A percentile compares a stretch with the other conserved stretches of the same genome.
phyloP scores from a whole-genome alignment of 306 rosid genomes.

The Coriaria nepalensis region DNA sequence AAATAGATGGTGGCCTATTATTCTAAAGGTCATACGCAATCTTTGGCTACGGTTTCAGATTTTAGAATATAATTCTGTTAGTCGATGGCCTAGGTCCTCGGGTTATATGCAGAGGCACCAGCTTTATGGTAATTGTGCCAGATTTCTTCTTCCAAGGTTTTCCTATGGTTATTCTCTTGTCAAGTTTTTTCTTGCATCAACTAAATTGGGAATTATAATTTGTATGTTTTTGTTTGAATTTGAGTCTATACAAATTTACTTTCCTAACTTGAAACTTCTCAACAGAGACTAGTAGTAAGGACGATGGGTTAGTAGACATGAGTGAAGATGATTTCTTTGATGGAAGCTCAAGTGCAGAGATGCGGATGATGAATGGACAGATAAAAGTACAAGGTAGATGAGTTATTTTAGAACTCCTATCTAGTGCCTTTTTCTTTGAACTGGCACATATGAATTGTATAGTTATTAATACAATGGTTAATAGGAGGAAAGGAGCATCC shows the following conservation, averaged over 20 bases:
- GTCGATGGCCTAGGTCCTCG: too few relatives aligned
- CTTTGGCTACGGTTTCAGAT: too few relatives aligned
- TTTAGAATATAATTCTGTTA: too few relatives aligned
- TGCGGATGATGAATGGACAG: slow-evolving; percentile 99
- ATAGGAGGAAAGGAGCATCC: background rate
- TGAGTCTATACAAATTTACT: background rate
- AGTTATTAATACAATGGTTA: background rate
- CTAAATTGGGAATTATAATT: background rate
- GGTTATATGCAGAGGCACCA: too few relatives aligned
- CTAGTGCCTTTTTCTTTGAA: background rate
- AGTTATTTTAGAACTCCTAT: slow-evolving; percentile 3
- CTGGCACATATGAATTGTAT: slow-evolving; percentile 5
- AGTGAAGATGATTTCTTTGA: slow-evolving; percentile 91
- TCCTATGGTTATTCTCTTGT: too few relatives aligned
- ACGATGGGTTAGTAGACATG: slow-evolving; percentile 83
- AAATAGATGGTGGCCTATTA: too few relatives aligned
- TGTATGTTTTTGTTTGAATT: background rate
- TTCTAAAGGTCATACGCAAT: too few relatives aligned
- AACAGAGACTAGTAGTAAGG: slow-evolving; percentile 89
- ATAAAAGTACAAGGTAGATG: slow-evolving; percentile 70
- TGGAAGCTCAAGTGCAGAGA: slow-evolving; percentile 90
- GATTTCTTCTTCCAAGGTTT: too few relatives aligned
- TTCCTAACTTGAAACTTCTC: background rate
- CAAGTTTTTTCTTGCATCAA: too few relatives aligned
- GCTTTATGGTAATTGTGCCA: too few relatives aligned